Conservation (phyloP, 1,139 yeast species). For the Lodderomyces theae region DNA sequence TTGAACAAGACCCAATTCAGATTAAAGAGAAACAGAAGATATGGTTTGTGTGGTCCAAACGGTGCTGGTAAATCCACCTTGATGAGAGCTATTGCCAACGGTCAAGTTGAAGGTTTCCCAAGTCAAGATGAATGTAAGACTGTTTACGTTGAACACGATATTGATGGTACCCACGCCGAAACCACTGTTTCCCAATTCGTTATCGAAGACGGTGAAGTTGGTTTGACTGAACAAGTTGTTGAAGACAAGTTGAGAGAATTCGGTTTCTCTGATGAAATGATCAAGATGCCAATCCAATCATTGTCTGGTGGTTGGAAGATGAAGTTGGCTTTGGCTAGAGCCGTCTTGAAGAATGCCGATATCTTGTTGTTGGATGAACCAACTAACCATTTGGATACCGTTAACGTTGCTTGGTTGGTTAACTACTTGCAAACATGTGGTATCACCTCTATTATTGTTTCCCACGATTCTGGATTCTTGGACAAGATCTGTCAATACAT, state of each 20-base stretch:
- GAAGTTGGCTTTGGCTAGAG: conserved; percentile 99
- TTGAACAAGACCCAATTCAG: conserved; percentile 99
- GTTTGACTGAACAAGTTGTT: conserved; percentile 66
- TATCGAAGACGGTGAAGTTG: conserved; percentile 76
- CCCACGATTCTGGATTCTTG: conserved; percentile 99
- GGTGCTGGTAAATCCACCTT: conserved; percentile 99
- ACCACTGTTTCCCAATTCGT: conserved; percentile 92
- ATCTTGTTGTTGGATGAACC: conserved; percentile 98
- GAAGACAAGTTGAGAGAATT: conserved; percentile 78
- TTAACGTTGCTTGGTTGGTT: conserved; percentile 98
- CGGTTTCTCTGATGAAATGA: conserved; percentile 90
- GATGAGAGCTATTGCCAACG: conserved; percentile 99
- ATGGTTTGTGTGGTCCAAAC: conserved; percentile 99
- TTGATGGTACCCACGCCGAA: conserved; percentile 96
- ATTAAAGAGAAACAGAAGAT: conserved; percentile 99
- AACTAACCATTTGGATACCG: conserved; percentile 99
- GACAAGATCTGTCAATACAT: conserved; percentile 97
- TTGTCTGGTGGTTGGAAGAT: conserved; percentile 99
- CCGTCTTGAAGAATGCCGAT: conserved; percentile 98
- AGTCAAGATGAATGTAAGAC: conserved; percentile 97
- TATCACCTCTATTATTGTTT: conserved; percentile 95
- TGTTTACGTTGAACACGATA: conserved; percentile 99
- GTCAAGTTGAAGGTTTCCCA: conserved; percentile 99
- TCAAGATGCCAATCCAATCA: conserved; percentile 87
- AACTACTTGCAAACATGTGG: conserved; percentile 98